Evolutionary conservation across 2,329 filamentous ascomycete species (phyloP).

Genomic region (Helicocarpus griseus): DNA sequence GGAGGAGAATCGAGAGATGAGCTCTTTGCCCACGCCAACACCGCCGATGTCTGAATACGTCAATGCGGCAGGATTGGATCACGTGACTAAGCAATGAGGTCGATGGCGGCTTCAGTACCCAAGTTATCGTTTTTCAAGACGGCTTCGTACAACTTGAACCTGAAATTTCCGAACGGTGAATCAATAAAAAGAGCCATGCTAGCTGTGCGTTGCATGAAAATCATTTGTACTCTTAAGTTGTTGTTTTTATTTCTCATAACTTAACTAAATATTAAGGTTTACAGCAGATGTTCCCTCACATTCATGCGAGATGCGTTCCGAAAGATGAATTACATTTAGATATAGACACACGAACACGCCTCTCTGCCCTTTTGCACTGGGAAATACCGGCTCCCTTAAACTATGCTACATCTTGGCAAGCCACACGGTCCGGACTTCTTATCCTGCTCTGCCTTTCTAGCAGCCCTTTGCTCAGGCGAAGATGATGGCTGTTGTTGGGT

Average conservation of each 20-base stretch:
- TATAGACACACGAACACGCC: too few species aligned
- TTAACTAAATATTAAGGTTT: neutral
- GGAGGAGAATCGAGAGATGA: neutral
- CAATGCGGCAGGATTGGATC: neutral
- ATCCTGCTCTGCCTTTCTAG: slow-evolving; percentile 40
- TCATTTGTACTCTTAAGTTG: neutral
- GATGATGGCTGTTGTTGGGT: slow-evolving; percentile 16
- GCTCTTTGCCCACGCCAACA: too few species aligned
- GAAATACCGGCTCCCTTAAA: slow-evolving; percentile 32
- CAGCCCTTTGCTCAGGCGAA: slow-evolving; percentile 20
- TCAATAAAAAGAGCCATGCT: too few species aligned
- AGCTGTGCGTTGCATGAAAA: neutral
- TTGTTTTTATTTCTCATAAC: slow-evolving; percentile 1
- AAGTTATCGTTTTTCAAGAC: too few species aligned
- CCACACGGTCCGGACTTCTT: slow-evolving; percentile 60
- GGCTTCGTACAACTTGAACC: too few species aligned
- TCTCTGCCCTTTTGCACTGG: too few species aligned
- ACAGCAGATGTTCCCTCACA: neutral
- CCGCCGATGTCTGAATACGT: neutral
- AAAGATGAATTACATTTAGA: too few species aligned
- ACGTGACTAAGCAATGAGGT: neutral
- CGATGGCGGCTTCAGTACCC: neutral
- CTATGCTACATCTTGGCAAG: slow-evolving; percentile 59
- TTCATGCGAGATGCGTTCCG: too few species aligned
- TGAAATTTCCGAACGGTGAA: too few species aligned